These are phyloP conservation scores for Volvox africanus DNA, from an alignment of 139 green algal species.

Conservation along the genomic window DNA sequence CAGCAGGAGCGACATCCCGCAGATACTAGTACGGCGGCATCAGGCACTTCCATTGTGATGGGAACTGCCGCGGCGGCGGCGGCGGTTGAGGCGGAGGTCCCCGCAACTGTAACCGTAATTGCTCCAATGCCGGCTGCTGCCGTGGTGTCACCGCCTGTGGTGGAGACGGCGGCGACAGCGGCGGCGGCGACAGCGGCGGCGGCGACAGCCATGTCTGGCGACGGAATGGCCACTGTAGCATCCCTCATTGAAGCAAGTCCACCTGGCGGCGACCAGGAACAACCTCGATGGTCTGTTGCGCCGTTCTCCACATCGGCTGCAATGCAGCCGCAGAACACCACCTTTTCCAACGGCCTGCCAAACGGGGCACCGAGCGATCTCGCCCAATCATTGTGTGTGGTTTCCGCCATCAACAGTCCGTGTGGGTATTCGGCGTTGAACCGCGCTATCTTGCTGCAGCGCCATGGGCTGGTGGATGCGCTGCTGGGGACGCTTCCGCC, in stretches of 20 bases:
- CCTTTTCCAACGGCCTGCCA: neutral
- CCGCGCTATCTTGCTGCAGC: slow-evolving; percentile 32
- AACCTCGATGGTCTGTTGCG: neutral
- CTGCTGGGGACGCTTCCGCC: slow-evolving; percentile 34
- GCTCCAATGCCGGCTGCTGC: neutral
- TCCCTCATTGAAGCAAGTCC: too few relatives aligned
- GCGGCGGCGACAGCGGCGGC: neutral
- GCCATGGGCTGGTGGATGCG: neutral
- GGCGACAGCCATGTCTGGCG: neutral
- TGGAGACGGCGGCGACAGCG: neutral
- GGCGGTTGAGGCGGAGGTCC: too few relatives aligned
- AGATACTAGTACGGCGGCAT: too few relatives aligned
- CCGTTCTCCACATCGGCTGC: neutral
- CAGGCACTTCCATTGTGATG: too few relatives aligned
- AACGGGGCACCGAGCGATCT: neutral
- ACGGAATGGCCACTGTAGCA: neutral
- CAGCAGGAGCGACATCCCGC: neutral
- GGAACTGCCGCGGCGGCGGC: too few relatives aligned
- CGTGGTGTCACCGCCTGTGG: neutral
- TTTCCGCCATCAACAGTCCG: slow-evolving; percentile 43
- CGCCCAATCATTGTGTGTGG: neutral
- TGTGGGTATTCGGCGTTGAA: slow-evolving; percentile 34
- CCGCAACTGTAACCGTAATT: too few relatives aligned
- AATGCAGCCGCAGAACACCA: neutral
- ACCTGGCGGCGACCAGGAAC: neutral